Conservation (phyloP, 1,139 yeast genomes). For the Suhomyces ambrosiae region DNA sequence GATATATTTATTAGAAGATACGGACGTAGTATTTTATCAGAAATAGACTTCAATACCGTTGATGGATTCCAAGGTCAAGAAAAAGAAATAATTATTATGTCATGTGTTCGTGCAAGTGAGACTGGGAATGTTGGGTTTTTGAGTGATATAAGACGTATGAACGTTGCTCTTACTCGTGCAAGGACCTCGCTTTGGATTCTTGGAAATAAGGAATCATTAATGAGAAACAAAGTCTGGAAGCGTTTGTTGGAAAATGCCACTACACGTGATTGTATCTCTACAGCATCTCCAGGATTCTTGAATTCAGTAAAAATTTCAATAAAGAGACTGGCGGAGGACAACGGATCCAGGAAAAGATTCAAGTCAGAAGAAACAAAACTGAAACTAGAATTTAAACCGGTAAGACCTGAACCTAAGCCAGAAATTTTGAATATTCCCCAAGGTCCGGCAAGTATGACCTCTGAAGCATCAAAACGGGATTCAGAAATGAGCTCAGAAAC, state of each 20-base stretch:
- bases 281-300: slow-evolving; percentile 45
- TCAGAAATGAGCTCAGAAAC: neutral
- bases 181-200: slow-evolving; percentile 88
- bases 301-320: slow-evolving; percentile 3
- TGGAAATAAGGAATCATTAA: slow-evolving; percentile 71
- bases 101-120: slow-evolving; percentile 89
- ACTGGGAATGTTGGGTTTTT: slow-evolving; percentile 79
- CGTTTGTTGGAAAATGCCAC: slow-evolving; percentile 65
- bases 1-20: slow-evolving; percentile 56
- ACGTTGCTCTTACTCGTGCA: slow-evolving; percentile 94
- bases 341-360: slow-evolving; percentile 5
- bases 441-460: too few species aligned
- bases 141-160: slow-evolving; percentile 90
- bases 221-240: slow-evolving; percentile 68
- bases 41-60: slow-evolving; percentile 88
- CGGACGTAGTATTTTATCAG: slow-evolving; percentile 64
- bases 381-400: neutral
- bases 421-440: too few species aligned
- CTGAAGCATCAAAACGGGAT: too few species aligned
- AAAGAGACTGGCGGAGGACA: slow-evolving; percentile 1
- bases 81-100: slow-evolving; percentile 87
- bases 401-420: neutral
- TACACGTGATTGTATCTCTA: slow-evolving; percentile 38
- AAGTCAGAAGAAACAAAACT: slow-evolving; percentile 4
- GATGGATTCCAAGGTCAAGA: slow-evolving; percentile 99